Evolutionary conservation across 768 basidiomycete species (phyloP).

Genomic region (Boletus sensibilis): DNA sequence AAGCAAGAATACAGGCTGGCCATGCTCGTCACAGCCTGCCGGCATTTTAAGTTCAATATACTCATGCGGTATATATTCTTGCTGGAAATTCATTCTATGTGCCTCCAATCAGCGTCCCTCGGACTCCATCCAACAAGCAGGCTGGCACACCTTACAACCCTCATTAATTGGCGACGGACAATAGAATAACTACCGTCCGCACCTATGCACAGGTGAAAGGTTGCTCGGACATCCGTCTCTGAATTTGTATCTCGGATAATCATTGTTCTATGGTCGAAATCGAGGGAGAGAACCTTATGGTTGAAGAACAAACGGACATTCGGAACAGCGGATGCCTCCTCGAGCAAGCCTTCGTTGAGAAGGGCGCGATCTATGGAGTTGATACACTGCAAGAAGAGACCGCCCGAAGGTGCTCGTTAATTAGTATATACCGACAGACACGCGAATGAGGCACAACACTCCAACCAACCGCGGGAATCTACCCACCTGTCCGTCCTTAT

Average conservation of each 20-base stretch:
- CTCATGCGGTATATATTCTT: constrained; percentile 93
- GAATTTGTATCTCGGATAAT: constrained; percentile 47
- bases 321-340: constrained; percentile 61
- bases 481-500: constrained; percentile 82
- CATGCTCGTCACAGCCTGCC: constrained; percentile 61
- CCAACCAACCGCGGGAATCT: constrained; percentile 17
- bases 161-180: constrained; percentile 92
- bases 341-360: constrained; percentile 82
- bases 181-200: constrained; percentile 94
- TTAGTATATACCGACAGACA: constrained; percentile 24
- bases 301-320: constrained; percentile 74
- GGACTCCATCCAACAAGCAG: constrained; percentile 6
- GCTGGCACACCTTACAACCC: constrained; percentile 73
- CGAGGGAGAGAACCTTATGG: constrained; percentile 73
- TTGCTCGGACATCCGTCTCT: constrained; percentile 43
- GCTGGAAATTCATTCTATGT: constrained; percentile 88
- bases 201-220: constrained; percentile 83
- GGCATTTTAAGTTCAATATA: constrained; percentile 98
- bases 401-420: constrained; percentile 25
- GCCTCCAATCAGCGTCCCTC: constrained; percentile 18
- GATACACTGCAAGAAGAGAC: constrained; percentile 64
- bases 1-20: constrained; percentile 71
- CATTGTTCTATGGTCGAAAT: constrained; percentile 68
- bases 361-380: constrained; percentile 89
- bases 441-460: constrained; percentile 15